These are phyloP conservation scores for Lactarius pseudohatsudake DNA, from an alignment of 768 basidiomycete species.

Conservation along the genomic window DNA sequence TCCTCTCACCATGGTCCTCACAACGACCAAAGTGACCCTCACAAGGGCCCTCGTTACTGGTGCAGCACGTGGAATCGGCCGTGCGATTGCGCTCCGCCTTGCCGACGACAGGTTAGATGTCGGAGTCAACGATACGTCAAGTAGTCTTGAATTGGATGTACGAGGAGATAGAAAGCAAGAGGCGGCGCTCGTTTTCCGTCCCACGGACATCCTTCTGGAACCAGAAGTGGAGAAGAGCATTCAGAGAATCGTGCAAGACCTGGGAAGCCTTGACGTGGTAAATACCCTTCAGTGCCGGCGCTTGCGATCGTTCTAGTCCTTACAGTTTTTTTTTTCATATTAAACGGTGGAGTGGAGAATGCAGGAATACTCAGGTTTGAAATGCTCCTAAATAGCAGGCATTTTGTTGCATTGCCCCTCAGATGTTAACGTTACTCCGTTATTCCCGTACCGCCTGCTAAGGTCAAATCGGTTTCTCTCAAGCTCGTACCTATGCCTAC, in stretches of 20 bases:
- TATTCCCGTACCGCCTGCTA: background rate
- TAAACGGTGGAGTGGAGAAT: conserved; percentile 29
- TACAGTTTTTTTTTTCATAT: background rate
- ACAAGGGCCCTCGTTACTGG: conserved; percentile 31
- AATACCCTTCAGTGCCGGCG: too few relatives aligned
- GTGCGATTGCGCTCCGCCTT: conserved; percentile 30
- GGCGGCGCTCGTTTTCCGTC: conserved; percentile 17
- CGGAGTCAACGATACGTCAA: conserved; percentile 27
- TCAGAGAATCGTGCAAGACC: conserved; percentile 9
- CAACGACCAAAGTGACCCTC: conserved; percentile 26
- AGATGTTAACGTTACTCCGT: background rate
- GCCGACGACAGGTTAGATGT: conserved; percentile 30
- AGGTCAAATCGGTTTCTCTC: conserved; percentile 15
- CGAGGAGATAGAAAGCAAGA: conserved; percentile 14
- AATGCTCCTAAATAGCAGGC: conserved; percentile 2
- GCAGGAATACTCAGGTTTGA: conserved; percentile 9
- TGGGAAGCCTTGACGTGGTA: conserved; percentile 25
- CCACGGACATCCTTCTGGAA: conserved; percentile 22
- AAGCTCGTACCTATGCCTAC: too few relatives aligned
- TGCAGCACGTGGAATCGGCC: conserved; percentile 30
- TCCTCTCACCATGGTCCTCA: background rate
- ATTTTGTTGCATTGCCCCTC: background rate
- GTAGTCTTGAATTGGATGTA: conserved; percentile 3
- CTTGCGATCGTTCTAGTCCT: background rate
- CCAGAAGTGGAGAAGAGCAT: conserved; percentile 11